Base-by-base conservation (phyloP, 2,329 filamentous ascomycete species). In the Talaromyces sp. region DNA sequence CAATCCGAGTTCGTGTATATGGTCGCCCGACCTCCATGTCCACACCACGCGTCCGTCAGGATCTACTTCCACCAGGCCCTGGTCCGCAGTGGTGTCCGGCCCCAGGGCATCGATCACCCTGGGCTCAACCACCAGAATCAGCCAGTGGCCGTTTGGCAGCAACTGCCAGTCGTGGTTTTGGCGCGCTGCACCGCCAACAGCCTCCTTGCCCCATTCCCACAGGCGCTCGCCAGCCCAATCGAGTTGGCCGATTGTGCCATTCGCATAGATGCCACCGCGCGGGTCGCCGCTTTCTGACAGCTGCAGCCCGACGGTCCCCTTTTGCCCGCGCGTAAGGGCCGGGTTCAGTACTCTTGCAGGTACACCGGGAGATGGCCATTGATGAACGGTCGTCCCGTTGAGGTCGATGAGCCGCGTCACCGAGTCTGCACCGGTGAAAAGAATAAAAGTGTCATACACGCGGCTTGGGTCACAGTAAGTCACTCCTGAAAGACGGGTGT, bases 401-500 rank as follows among this genome's bases (percentile, higher is more conserved):
- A 54, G 52, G n/a, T 54, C 52, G 52, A 54, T 54, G n/a, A 54
- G 52, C 16, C 52, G 52, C 52, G 52, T 54, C 27, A 54, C 27
- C 14, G 52, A 54, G n/a, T 54, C 52, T 14, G 52, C 52, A 34
- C 52, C 52, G 28, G 52, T 54, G 52, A 54, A 54, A 30, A 54
- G 52, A n/a, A 54, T 34, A n/a, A 54, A 54, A 4, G 52, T 54
- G 31, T 54, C 52, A 34, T 54, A 54, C 16, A 30, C 52, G 31
- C 4, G 52, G 9, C 31, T 18, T 54, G 52, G 28, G 52, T 54
- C 52, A 27, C 27, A 16, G 30, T 54, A 54, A 16, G 52, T 54
- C 28, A 54, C 52, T 34, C 52, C 52, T 34, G 27, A 31, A 2
- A 34, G 52, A 16, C 52, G 52, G 27, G n/a, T 27, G 52, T 34